These are phyloP conservation scores for Claviceps africana DNA, from an alignment of 2,329 filamentous ascomycete genomes.

Conservation along the genomic window DNA sequence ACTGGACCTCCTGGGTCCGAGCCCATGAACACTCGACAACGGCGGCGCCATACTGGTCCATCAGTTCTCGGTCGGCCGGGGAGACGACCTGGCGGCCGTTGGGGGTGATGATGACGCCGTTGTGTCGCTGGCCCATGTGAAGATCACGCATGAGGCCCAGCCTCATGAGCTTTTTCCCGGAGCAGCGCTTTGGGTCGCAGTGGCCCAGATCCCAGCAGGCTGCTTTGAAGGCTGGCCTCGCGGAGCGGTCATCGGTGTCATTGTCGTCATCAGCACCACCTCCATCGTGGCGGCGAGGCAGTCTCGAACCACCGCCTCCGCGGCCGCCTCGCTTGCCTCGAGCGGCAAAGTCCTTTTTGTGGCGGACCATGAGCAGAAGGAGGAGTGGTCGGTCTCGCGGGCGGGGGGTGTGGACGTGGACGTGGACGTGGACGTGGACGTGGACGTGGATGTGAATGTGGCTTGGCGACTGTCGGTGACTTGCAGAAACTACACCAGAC, in stretches of 20 bases:
- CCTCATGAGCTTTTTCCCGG: conserved; percentile 85
- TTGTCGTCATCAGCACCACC: conserved; percentile 20
- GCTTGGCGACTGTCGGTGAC: too few species aligned
- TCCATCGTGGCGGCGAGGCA: conserved; percentile 33
- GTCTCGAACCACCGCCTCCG: conserved; percentile 29
- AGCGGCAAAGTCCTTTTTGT: conserved; percentile 75
- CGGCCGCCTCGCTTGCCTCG: conserved; percentile 59
- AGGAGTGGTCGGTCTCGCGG: too few species aligned
- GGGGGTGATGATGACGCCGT: conserved; percentile 84
- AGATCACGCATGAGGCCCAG: conserved; percentile 88
- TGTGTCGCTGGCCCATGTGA: conserved; percentile 79
- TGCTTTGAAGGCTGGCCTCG: conserved; percentile 60
- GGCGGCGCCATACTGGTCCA: conserved; percentile 82
- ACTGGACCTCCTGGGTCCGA: conserved; percentile 78
- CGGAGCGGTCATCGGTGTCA: conserved; percentile 11
- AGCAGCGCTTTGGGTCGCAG: conserved; percentile 93
- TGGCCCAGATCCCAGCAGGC: conserved; percentile 97
- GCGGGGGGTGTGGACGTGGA: background rate
- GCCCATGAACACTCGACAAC: conserved; percentile 98
- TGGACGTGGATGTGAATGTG: too few species aligned
- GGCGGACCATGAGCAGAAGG: conserved; percentile 87
- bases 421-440: background rate
- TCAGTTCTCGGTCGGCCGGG: conserved; percentile 64
- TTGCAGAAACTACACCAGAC: background rate
- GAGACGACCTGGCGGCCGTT: conserved; percentile 81